Percentiles rank a stretch among this genome's conserved stretches.
Conservation (phyloP, 805 yeast species). For the Candida insectalens region DNA sequence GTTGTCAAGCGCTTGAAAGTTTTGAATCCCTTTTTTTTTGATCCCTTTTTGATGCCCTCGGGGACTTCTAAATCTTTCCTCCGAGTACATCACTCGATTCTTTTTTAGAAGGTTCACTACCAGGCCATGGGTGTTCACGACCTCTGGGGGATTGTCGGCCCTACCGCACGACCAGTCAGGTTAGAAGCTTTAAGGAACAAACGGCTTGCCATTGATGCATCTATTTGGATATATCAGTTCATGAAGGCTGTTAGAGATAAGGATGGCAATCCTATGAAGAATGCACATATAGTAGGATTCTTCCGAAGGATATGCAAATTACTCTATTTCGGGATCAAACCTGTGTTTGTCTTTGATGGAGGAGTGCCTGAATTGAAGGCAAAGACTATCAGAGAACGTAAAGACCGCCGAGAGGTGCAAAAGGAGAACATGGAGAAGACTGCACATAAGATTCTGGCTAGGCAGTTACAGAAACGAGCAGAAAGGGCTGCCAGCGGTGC, state of each 20-base stretch:
- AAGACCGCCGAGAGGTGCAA: slow-evolving; percentile 65
- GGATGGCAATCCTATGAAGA: slow-evolving; percentile 66
- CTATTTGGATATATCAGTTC: slow-evolving; percentile 97
- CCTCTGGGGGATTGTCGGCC: slow-evolving; percentile 86
- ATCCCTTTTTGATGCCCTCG: slow-evolving; percentile 1
- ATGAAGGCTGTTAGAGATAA: slow-evolving; percentile 86
- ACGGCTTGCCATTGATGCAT: slow-evolving; percentile 89
- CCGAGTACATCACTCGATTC: too few relatives aligned
- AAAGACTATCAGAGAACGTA: slow-evolving; percentile 65
- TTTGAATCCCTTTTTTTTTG: background rate
- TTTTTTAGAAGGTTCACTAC: too few relatives aligned
- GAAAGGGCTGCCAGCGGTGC: slow-evolving; percentile 14
- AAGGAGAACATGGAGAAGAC: slow-evolving; percentile 60
- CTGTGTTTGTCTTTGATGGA: slow-evolving; percentile 92
- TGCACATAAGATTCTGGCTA: slow-evolving; percentile 72
- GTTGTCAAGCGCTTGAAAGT: too few relatives aligned
- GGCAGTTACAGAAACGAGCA: slow-evolving; percentile 59
- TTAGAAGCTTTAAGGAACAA: slow-evolving; percentile 76
- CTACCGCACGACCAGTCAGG: slow-evolving; percentile 83
- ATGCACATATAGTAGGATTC: slow-evolving; percentile 91
- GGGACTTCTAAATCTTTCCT: too few relatives aligned
- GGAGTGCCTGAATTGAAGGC: slow-evolving; percentile 82
- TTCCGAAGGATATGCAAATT: slow-evolving; percentile 88
- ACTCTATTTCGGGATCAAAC: slow-evolving; percentile 75
- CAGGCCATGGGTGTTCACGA: slow-evolving; percentile 94